Evolutionary conservation across 1,284 basidiomycete genomes (phyloP), one percentile per base, ranked within the genome.

Genomic region (Mycena sp.): DNA sequence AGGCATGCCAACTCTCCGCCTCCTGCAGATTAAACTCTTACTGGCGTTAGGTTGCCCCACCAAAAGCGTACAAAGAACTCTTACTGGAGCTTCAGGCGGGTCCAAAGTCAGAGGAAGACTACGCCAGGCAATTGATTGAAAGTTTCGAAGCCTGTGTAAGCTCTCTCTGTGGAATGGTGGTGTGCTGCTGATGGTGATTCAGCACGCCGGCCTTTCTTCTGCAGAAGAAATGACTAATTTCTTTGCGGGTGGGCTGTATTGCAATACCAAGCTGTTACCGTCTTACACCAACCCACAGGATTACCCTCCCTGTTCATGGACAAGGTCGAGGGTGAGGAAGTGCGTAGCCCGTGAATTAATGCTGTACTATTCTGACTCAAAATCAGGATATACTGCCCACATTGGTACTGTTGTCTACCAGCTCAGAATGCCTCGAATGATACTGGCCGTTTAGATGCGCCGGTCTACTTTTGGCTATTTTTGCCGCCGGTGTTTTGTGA

Each of bases 401-500:
- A 52, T 41, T 73, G 63, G 72, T 72, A 73, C 60, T 14, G 44
- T 10, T 20, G 6, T 55, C 25, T 46, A 8, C 52, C 22, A 66
- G 8, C 13, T 50, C n/a, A 11, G 22, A 16, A 3, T 44, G 22
- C 65, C 20, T 55, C 50, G 46, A 39, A 16, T n/a, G 30, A 67
- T 30, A 48, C 68, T 74, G 39, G 65, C 64, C 41, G 6, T 56
- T 61, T 77, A 71, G 91, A 82, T 83, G 67, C 88, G 89, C 46
- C 89, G 93, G n/a, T 95, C 94, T 0, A 81, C 93, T 41, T 93
- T 95, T 79, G 94, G 93, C 3, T 93, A 89, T 76, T 95, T 95
- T 75, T 89, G 87, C 75, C 90, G 93, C 62, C 86, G 94, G 57
- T 93, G 91, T 77, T 91, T 86, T 72, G 84, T 93, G 63, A 91